Percentiles rank a stretch among this genome's conserved stretches.
phyloP scores from a whole-genome alignment of 1,139 yeast genomes.

The Sugiyamaella neomexicana region DNA sequence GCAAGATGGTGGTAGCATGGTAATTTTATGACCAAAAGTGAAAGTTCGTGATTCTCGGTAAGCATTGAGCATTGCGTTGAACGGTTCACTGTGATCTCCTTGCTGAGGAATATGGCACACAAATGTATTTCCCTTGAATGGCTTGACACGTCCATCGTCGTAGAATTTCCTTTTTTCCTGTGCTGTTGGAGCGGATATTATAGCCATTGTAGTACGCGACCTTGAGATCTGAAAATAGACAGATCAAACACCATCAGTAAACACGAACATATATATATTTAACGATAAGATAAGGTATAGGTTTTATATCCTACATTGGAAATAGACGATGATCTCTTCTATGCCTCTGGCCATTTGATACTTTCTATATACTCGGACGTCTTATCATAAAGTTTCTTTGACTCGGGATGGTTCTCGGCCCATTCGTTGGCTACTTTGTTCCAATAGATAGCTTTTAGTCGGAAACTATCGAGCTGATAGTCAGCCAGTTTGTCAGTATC shows the following conservation, averaged over 20 bases:
- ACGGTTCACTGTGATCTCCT: constrained; percentile 12
- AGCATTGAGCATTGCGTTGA: constrained; percentile 12
- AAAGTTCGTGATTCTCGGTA: constrained; percentile 14
- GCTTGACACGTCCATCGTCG: constrained; percentile 17
- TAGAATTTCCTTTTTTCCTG: constrained; percentile 15
- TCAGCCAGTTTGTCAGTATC: constrained; percentile 5
- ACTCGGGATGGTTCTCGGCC: constrained; percentile 18
- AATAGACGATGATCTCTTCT: neutral
- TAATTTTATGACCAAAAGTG: constrained; percentile 13
- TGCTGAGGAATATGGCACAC: constrained; percentile 21
- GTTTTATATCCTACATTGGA: neutral
- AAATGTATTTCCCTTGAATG: constrained; percentile 19
- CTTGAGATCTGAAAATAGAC: too few relatives aligned
- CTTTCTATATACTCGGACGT: constrained; percentile 15
- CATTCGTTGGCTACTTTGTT: constrained; percentile 14
- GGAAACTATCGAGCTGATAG: constrained; percentile 15
- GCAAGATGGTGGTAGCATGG: constrained; percentile 20
- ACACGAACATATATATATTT: neutral
- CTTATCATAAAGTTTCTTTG: constrained; percentile 9
- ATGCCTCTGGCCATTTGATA: constrained; percentile 7
- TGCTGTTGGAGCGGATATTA: constrained; percentile 10
- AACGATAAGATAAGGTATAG: constrained; percentile 11
- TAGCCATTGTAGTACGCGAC: neutral
- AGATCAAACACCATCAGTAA: too few relatives aligned
- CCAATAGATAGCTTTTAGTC: constrained; percentile 17